Base-by-base conservation (phyloP, 805 yeast genomes). In the Cyberlindnera lachancei region DNA sequence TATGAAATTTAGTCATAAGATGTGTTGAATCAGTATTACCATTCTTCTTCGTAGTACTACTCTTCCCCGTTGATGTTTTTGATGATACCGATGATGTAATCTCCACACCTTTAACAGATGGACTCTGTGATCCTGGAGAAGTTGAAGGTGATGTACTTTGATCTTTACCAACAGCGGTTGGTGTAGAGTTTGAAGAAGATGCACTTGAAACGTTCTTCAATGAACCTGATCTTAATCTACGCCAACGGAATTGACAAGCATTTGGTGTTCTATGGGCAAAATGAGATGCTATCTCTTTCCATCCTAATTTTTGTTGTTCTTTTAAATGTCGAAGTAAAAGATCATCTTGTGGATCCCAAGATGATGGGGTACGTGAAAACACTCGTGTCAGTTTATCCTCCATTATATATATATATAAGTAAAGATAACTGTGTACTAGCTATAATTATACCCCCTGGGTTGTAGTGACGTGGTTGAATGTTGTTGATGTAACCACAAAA, bases 211-310 rank as follows among this genome's bases (percentile, higher is more conserved):
- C 30, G 5, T 35, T 30, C 37, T 64, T 63, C 31, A 64, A 41
- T 16, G 61, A 56, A 2, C 69, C 69, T 1, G 66, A 61, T 40
- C 62, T 71, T 29, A 77, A 59, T 41, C 95, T 59, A 54, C 95
- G 70, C 95, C 95, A 85, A 45, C 95, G 71, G 52, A 83, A 83
- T 58, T 83, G 94, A 48, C 94, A 83, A 3, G 94, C 94, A 52
- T 83, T 85, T 23, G 94, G 87, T 3, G 95, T 85, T 51, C 95
- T 63, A 53, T 79, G 79, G 26, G 74, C 68, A 55, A 85, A 85
- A 49, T 80, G 82, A 21, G 77, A 68, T 2, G 92, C 79, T 31
- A 85, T 84, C 44, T 85, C 94, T 55, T 85, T 76, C 95, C 95
- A 85, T 1, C 95, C 95, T 44, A 84, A 66, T 52, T 81, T 82